A percentile compares a stretch with the other conserved stretches of the same genome.
phyloP scores from a whole-genome alignment of 23 red algal species.

The Gracilaria domingensis region DNA sequence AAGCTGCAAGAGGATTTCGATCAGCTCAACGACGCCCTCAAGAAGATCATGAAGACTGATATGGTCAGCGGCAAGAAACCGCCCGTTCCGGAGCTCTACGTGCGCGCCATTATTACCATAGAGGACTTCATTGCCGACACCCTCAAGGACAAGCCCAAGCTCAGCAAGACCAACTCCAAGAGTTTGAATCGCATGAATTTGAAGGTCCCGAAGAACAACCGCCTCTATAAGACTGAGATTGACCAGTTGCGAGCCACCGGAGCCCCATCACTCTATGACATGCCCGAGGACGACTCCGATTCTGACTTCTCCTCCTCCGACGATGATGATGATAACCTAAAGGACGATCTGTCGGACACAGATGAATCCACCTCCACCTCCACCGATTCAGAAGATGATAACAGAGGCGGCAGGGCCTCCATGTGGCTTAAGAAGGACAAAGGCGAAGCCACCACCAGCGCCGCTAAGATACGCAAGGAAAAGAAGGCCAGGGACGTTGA shows the following conservation, averaged over 20 bases:
- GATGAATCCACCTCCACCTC: slow-evolving; percentile 52
- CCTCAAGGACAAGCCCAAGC: slow-evolving; percentile 81
- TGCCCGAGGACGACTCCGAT: slow-evolving; percentile 57
- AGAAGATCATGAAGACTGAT: slow-evolving; percentile 79
- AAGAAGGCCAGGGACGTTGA: slow-evolving; percentile 31
- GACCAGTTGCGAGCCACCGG: slow-evolving; percentile 79
- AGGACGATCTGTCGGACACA: slow-evolving; percentile 45
- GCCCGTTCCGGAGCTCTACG: slow-evolving; percentile 77
- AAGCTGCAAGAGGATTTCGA: slow-evolving; percentile 91
- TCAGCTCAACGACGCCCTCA: slow-evolving; percentile 77
- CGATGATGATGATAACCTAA: slow-evolving; percentile 11
- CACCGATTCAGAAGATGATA: slow-evolving; percentile 41
- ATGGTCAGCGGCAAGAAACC: slow-evolving; percentile 73
- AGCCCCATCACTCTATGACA: slow-evolving; percentile 63
- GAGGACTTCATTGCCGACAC: slow-evolving; percentile 81
- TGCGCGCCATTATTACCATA: slow-evolving; percentile 82
- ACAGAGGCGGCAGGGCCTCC: slow-evolving; percentile 20
- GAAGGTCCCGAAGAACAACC: slow-evolving; percentile 87
- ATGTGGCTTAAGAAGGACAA: slow-evolving; percentile 75
- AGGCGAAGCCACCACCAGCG: slow-evolving; percentile 13
- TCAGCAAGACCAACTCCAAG: slow-evolving; percentile 99
- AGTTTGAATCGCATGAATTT: slow-evolving; percentile 96
- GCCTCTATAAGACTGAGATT: slow-evolving; percentile 77
- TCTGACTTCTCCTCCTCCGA: slow-evolving; percentile 35
- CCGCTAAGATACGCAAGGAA: slow-evolving; percentile 9